Percentiles rank a stretch among this genome's conserved stretches.
Conservation (phyloP, 202 grass and related monocot species). For the Carex sylvatica region DNA sequence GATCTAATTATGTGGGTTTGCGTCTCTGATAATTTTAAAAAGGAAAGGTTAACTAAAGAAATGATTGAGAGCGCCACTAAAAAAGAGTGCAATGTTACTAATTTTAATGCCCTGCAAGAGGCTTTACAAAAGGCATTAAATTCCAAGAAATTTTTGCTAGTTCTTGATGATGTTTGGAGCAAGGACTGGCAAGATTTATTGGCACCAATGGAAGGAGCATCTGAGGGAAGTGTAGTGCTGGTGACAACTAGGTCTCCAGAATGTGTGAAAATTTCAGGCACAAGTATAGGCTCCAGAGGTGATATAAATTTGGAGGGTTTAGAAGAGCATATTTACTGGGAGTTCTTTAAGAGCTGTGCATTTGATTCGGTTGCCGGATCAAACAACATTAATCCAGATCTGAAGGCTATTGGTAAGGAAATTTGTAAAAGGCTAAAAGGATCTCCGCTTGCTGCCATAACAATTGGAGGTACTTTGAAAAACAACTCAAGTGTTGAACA, state of each 20-base stretch:
- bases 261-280: not conserved
- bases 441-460: no score
- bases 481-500: not conserved
- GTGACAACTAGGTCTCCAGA: conserved; percentile 33
- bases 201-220: conserved; percentile 27
- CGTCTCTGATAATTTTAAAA: conserved; percentile 44
- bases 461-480: conserved; percentile 6
- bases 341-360: not conserved
- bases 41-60: conserved; percentile 35
- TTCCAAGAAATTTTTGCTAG: conserved; percentile 36
- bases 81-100: conserved; percentile 7
- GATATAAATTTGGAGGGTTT: conserved; percentile 11
- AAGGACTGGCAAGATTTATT: conserved; percentile 39
- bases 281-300: not conserved
- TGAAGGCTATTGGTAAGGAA: no score
- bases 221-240: conserved; percentile 36
- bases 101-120: conserved; percentile 29
- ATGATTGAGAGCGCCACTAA: conserved; percentile 29
- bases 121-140: not conserved
- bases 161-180: conserved; percentile 62
- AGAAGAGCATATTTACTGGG: conserved; percentile 11
- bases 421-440: no score
- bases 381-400: no score
- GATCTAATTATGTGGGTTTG: conserved; percentile 43
- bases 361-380: no score